A percentile compares a stretch with the other conserved stretches of the same genome.
Conservation (phyloP, 495 filamentous ascomycete species). For the Xylaria grammica region DNA sequence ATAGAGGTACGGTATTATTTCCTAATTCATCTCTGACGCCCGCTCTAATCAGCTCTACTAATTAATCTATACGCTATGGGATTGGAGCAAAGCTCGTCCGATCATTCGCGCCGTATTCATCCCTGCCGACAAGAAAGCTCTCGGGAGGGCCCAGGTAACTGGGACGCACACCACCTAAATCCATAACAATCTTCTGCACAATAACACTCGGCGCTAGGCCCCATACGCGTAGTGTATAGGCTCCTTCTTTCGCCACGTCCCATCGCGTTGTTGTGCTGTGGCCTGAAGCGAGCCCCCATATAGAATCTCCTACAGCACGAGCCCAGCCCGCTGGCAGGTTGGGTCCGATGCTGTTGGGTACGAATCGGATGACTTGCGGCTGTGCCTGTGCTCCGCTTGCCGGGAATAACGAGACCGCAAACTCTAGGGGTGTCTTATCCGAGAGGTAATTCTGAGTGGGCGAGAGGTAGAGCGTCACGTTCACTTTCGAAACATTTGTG, state of each 20-base stretch:
- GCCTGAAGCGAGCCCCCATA: slow-evolving; percentile 58
- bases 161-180: slow-evolving; percentile 69
- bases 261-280: slow-evolving; percentile 60
- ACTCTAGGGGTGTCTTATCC: slow-evolving; percentile 62
- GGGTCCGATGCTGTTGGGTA: slow-evolving; percentile 51
- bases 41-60: too few species aligned
- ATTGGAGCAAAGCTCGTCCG: slow-evolving; percentile 44
- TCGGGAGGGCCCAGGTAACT: slow-evolving; percentile 75
- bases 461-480: slow-evolving; percentile 66
- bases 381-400: slow-evolving; percentile 43
- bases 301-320: slow-evolving; percentile 58
- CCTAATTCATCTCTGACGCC: too few species aligned
- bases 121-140: slow-evolving; percentile 59
- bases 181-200: slow-evolving; percentile 71
- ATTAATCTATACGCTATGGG: not conserved
- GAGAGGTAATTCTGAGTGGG: slow-evolving; percentile 66
- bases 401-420: slow-evolving; percentile 59
- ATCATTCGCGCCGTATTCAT: slow-evolving; percentile 45
- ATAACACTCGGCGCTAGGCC: slow-evolving; percentile 66
- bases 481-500: slow-evolving; percentile 55
- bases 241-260: slow-evolving; percentile 50
- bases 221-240: slow-evolving; percentile 66
- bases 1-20: too few species aligned
- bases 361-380: slow-evolving; percentile 56
- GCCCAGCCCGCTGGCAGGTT: slow-evolving; percentile 63